phyloP scores from a whole-genome alignment of 805 yeast species.

The Candida ipomoeae region DNA sequence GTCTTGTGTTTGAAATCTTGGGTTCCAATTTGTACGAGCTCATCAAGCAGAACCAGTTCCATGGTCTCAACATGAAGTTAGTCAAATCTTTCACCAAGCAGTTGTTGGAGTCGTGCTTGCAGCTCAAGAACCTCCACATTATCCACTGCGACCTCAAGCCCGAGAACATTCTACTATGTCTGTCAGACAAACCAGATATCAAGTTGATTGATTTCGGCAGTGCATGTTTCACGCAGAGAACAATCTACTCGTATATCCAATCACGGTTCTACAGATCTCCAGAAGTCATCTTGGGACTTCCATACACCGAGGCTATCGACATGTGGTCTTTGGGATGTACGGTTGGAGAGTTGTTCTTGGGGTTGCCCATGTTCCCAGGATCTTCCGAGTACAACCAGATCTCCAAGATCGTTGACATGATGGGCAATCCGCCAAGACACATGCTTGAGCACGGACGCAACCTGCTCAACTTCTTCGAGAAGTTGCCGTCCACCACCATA shows the following conservation, averaged over 20 bases:
- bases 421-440: constrained; percentile 90
- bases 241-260: constrained; percentile 87
- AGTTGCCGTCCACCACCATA: constrained; percentile 23
- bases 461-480: constrained; percentile 63
- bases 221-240: constrained; percentile 88
- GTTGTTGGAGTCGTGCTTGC: constrained; percentile 72
- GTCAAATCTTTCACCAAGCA: constrained; percentile 79
- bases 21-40: constrained; percentile 87
- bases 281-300: constrained; percentile 86
- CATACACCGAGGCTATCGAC: constrained; percentile 89
- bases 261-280: constrained; percentile 93
- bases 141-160: constrained; percentile 98
- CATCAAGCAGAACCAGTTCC: constrained; percentile 88
- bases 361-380: constrained; percentile 93
- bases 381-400: constrained; percentile 90
- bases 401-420: constrained; percentile 71
- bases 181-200: constrained; percentile 77
- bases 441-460: constrained; percentile 96
- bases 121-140: constrained; percentile 74
- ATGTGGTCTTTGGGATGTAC: constrained; percentile 98
- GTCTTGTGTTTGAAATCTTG: constrained; percentile 86
- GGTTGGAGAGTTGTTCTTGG: constrained; percentile 83
- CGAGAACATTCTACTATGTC: constrained; percentile 79
- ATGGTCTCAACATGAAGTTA: constrained; percentile 77
- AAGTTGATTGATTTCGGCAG: constrained; percentile 96